Evolutionary conservation across 2,329 filamentous ascomycete genomes (phyloP), one percentile per base, ranked within the genome.

Genomic region (Aaosphaeria pasadenensis): DNA sequence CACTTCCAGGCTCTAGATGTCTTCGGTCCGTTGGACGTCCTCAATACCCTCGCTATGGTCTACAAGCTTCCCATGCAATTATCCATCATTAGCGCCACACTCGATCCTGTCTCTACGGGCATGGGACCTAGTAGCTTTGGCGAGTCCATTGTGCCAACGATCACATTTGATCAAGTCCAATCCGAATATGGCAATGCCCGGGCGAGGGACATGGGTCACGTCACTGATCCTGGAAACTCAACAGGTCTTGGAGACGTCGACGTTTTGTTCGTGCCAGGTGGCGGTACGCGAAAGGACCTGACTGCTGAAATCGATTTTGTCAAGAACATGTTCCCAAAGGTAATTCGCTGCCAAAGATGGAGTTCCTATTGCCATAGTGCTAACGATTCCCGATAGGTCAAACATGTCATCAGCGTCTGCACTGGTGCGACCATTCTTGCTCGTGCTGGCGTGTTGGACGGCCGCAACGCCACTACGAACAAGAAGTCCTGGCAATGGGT

Each of bases 201-300:
- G n/a, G 31, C 36, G 28, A 43, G 3, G n/a, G 49, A 48, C 32
- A 49, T 31, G n/a, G 47, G 52, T 30, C 48, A 30, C 7, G 30
- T 6, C 28, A 5, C 43, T 30, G 17, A 2, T 7, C 33, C n/a
- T 5, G 28, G 11, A 6, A 40, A 50, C 13, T 17, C 28, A 4
- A 24, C 30, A 2, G 29, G 49, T 29, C 48, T 38, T 30, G 46
- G 47, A 6, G 70, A 71, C 1, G 71, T 86, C 13, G 82, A 87
- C 42, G 80, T 87, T 5, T 74, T 89, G 11, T 65, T 89, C 29
- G 71, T 89, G 7, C 86, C 85, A 0, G 85, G 86, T 3, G 85
- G 85, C 0, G 85, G 84, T 1, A 74, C 65, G 30, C 48, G 72
- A 30, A 55, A 55, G 11, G 55, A 66, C 2, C 49, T 62, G 49